phyloP scores from a whole-genome alignment of 1,284 basidiomycete genomes.

The Tremellales sp. region DNA sequence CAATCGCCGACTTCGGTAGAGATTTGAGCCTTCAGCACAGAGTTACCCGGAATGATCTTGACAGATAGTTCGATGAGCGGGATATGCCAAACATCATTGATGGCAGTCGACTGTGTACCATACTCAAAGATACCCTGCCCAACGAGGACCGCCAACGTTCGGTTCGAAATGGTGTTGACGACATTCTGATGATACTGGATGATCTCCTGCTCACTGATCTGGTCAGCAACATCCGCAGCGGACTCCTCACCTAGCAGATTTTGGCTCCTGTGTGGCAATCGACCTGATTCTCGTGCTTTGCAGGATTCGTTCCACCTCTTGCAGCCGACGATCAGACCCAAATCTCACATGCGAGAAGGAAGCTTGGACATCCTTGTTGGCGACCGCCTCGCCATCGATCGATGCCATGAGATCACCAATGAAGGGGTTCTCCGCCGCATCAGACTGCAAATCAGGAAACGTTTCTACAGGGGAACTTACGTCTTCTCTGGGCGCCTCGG shows the following conservation, averaged over 20 bases:
- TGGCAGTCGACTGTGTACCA: slow-evolving; percentile 65
- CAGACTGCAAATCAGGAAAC: slow-evolving; percentile 6
- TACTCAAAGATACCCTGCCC: slow-evolving; percentile 86
- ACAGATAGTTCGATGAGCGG: slow-evolving; percentile 76
- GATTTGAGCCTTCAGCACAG: slow-evolving; percentile 54
- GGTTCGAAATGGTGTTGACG: slow-evolving; percentile 70
- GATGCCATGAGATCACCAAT: slow-evolving; percentile 17
- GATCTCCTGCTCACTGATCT: slow-evolving; percentile 31
- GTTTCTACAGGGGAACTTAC: slow-evolving; percentile 9
- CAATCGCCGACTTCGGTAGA: slow-evolving; percentile 72
- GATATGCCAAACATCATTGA: slow-evolving; percentile 70
- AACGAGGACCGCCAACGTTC: slow-evolving; percentile 78
- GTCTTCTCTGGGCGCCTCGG: slow-evolving; percentile 14
- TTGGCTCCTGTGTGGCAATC: slow-evolving; percentile 64
- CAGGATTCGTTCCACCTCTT: slow-evolving; percentile 82
- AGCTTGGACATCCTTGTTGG: slow-evolving; percentile 8
- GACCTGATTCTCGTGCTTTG: slow-evolving; percentile 68
- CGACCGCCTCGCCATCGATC: slow-evolving; percentile 3
- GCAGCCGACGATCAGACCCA: slow-evolving; percentile 75
- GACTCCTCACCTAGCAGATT: slow-evolving; percentile 66
- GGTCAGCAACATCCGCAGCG: neutral
- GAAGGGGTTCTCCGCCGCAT: slow-evolving; percentile 13
- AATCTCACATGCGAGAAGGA: slow-evolving; percentile 65
- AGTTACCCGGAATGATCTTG: slow-evolving; percentile 56
- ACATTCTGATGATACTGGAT: slow-evolving; percentile 67